A percentile compares a stretch with the other conserved stretches of the same genome.
phyloP scores from a whole-genome alignment of 1,139 yeast species.

The Geotrichum cucujoidarum region DNA sequence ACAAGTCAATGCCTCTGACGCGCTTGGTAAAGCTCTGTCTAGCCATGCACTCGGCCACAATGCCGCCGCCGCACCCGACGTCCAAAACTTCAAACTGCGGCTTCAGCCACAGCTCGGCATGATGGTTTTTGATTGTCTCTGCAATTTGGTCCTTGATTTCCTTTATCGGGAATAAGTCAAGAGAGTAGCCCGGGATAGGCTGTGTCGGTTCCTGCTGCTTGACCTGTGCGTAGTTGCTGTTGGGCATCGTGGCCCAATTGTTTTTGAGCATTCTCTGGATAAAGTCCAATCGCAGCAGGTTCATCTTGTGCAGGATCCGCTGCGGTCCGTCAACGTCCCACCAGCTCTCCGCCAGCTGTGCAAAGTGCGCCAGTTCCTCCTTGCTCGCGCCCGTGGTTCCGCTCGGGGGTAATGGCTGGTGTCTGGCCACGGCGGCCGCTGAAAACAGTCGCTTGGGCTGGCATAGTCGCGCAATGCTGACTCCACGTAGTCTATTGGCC shows the following conservation, averaged over 20 bases:
- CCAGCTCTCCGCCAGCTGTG: constrained; percentile 83
- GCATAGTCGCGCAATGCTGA: background rate
- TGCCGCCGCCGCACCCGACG: constrained; percentile 98
- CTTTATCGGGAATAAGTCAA: constrained; percentile 54
- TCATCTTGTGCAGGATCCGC: constrained; percentile 90
- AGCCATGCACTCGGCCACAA: constrained; percentile 80
- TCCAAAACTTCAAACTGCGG: constrained; percentile 57
- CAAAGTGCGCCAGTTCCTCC: constrained; percentile 73
- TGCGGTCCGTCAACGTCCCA: constrained; percentile 96
- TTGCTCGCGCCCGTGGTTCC: constrained; percentile 24
- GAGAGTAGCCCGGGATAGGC: constrained; percentile 69
- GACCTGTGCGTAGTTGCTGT: constrained; percentile 25
- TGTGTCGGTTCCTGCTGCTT: constrained; percentile 39
- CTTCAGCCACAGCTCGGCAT: constrained; percentile 23
- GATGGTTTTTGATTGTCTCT: constrained; percentile 5
- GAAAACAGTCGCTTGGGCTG: background rate
- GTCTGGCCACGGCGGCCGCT: background rate
- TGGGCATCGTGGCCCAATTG: constrained; percentile 40
- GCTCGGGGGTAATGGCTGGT: constrained; percentile 1
- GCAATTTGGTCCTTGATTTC: constrained; percentile 5
- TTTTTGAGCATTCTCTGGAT: constrained; percentile 55
- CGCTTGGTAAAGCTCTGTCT: constrained; percentile 49
- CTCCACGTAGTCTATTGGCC: background rate
- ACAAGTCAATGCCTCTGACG: constrained; percentile 81
- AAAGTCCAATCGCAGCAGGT: constrained; percentile 80